Evolutionary conservation across 768 basidiomycete genomes (phyloP), one percentile per base, ranked within the genome.

Genomic region (Leucosporidium yakuticum): DNA sequence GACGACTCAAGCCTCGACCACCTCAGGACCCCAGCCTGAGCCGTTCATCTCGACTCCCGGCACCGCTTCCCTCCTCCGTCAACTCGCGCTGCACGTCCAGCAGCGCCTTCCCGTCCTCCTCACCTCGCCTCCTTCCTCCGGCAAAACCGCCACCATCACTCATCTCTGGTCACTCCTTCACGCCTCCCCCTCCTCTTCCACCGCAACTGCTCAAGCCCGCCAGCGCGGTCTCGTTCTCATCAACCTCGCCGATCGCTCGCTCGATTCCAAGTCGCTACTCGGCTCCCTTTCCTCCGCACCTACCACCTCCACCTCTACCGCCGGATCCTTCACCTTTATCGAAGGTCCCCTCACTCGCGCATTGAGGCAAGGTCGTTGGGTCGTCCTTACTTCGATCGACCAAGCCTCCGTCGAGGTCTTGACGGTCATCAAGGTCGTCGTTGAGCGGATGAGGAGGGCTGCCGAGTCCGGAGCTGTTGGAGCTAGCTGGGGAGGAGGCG

Each of bases 201-300:
- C 50, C 11, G 20, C 51, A 1, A 68, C 68, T n/a, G 14, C 20
- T 12, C 62, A 64, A 59, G 68, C 66, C 39, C 63, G 61, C 55
- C 60, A 58, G 12, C 64, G 66, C 44, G 62, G 67, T 9, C 83
- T 96, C 51, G 83, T 98, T 39, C 87, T 85, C 1, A 87, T 99
- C 67, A 89, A 95, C 74, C 85, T 98, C 31, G 91, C 92, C 9
- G 96, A 98, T 74, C 95, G 93, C 0, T 95, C 95, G 4, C 83
- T 99, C 55, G 95, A 99, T 76, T 88, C 94, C 36, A 88, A 95
- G 29, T 88, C 92, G 0, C 83, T 99, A 8, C 83, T 99, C 53
- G 95, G 96, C 7, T 93, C 91, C 3, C 95, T 98, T 67, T 82
- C 91, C 4, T 95, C 95, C 2, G 96, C 95, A 0, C 82, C 88